Evolutionary conservation across 2,329 filamentous ascomycete genomes (phyloP), one percentile per base, ranked within the genome.

Genomic region (Talaromyces sp.): DNA sequence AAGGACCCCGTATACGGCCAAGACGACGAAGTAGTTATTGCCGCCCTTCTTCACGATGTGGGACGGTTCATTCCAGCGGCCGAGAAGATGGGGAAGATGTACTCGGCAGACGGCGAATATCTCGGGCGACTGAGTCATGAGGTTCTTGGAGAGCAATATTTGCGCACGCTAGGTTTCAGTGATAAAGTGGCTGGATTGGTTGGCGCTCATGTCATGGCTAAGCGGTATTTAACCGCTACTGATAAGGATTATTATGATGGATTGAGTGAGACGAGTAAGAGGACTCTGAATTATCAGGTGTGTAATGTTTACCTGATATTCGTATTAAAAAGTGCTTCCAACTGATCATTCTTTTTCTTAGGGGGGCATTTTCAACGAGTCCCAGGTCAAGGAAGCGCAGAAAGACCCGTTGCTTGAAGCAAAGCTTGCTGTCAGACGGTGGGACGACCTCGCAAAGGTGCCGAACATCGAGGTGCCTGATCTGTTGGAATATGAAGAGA

Each of bases 131-230:
- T 64, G 37, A 73, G 72, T 52, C 72, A 75, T 50, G 73, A 74
- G 47, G 25, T 71, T n/a, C 56, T 75, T 7, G 73, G 73, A 6
- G 73, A 74, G 45, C 61, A 67, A 19, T 75, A 75, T 47, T 67
- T 75, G 22, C 68, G 73, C 2, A 54, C 68, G 3, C 62, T 73
- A 11, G 73, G 73, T 0, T 75, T 74, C 64, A 73, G 69, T 45
- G 72, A 74, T 50, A 69, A 71, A 19, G 66, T 75, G 2, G 73
- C 72, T 57, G 66, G 69, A 43, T 56, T 74, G 17, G 73, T 75
- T 35, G 73, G 72, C 3, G 70, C 72, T 2, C 73, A 74, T 66
- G 73, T 75, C 39, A 73, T 73, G 70, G 72, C 73, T 3, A 74
- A 75, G 65, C 54, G 73, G 10, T 74, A 73, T 65, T 62, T 74